Base-by-base conservation (phyloP, 2,329 filamentous ascomycete genomes). In the Scopulariopsis brevicaulis region DNA sequence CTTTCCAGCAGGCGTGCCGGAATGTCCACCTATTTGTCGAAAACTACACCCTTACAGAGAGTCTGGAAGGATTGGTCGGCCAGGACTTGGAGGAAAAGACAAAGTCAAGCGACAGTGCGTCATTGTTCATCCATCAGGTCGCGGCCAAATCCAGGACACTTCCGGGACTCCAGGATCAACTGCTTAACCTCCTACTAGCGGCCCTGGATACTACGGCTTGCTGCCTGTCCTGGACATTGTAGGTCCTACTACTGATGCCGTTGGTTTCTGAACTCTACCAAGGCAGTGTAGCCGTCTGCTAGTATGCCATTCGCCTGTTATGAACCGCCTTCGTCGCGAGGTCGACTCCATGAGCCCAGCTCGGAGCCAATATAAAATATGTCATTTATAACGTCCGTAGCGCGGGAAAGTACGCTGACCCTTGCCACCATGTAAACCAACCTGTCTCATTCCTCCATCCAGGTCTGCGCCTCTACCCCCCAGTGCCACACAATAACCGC, bases 401-500 rank as follows among this genome's bases (percentile, higher is more conserved):
- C 34, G 10, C 34, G 34, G 34, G 52, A 53, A n/a, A 34, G 52
- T 53, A 53, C 14, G 52, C 18, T n/a, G 15, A 53, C 10, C 6
- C 12, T 55, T n/a, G n/a, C 14, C 40, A 48, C 25, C 53, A 54
- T 15, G 25, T 12, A 10, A 43, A 20, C n/a, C 28, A 54, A 15
- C 28, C 28, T 3, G 14, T 58, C 35, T 34, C 64, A 63, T 32
- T 60, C 37, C 37, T 75, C 10, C 58, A 4, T 18, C 55, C 43
- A 63, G 58, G 56, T 37, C 63, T 73, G 4, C 68, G 72, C 2
- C 61, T 74, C 6, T 70, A 69, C 58, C 68, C 71, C 1, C 60
- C 65, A 2, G 66, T 72, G 1, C 70, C 71, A 1, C 53, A 67
- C 8, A 74, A 73, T 61, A 64, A 62, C 18, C 66, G 70, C 22